Evolutionary conservation across 2,329 filamentous ascomycete species (phyloP).

Genomic region (Claviceps pazoutovae): DNA sequence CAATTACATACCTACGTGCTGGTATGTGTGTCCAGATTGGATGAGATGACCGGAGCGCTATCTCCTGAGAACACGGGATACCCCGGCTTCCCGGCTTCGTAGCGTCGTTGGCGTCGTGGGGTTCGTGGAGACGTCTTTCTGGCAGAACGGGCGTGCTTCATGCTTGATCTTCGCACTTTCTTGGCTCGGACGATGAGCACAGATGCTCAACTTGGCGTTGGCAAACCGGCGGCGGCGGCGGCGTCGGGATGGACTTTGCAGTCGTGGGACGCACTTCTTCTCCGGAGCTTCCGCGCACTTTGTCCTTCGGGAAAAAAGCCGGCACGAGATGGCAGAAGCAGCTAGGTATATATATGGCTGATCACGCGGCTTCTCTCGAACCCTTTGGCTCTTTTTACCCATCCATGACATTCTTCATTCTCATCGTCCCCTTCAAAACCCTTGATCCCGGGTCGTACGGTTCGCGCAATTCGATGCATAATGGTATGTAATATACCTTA

Average conservation of each 20-base stretch:
- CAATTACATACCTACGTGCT: too few relatives aligned
- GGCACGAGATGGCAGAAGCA: too few relatives aligned
- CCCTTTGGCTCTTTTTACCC: too few relatives aligned
- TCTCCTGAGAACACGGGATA: too few relatives aligned
- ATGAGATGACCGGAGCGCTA: too few relatives aligned
- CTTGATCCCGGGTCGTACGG: too few relatives aligned
- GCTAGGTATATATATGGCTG: background rate
- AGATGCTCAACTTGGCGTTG: background rate
- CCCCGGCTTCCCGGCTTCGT: background rate
- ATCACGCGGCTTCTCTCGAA: background rate
- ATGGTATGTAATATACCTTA: too few relatives aligned
- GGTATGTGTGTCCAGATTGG: too few relatives aligned
- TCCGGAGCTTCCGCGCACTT: background rate
- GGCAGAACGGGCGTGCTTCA: background rate
- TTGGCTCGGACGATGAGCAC: background rate
- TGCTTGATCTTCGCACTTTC: background rate
- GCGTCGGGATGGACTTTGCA: background rate
- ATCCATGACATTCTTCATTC: too few relatives aligned
- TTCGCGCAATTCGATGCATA: too few relatives aligned
- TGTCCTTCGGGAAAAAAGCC: background rate
- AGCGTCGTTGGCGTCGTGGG: background rate
- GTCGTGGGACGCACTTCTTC: background rate
- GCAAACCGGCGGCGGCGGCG: background rate
- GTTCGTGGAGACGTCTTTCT: background rate
- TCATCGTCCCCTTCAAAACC: too few relatives aligned